Evolutionary conservation across 352 stramenopile genomes (phyloP).

Genomic region (Phytophthora pistaciae): DNA sequence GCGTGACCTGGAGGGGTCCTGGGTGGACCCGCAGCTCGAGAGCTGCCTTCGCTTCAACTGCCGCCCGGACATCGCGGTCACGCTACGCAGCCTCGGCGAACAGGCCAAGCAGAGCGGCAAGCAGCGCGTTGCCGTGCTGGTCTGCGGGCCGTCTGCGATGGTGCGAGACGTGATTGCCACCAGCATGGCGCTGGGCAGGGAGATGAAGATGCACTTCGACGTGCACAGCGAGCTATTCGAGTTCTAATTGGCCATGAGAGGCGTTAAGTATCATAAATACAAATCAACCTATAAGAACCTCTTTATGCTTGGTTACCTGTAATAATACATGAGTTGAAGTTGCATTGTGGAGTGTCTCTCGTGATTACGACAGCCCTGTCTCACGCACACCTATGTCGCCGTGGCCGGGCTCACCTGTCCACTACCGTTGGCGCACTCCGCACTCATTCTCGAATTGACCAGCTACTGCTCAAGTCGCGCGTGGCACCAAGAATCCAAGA

Average conservation of each 20-base stretch:
- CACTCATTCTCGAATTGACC: background rate
- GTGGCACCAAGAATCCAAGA: background rate
- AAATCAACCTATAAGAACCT: background rate
- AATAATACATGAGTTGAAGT: background rate
- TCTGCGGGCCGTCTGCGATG: slow-evolving; percentile 45
- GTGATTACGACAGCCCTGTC: background rate
- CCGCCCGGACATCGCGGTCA: slow-evolving; percentile 34
- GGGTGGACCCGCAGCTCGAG: slow-evolving; percentile 28
- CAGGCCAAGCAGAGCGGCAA: slow-evolving; percentile 25
- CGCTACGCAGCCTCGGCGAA: slow-evolving; percentile 31
- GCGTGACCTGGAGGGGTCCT: slow-evolving; percentile 27
- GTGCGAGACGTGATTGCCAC: slow-evolving; percentile 22
- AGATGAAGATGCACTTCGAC: slow-evolving; percentile 41
- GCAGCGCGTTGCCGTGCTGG: slow-evolving; percentile 40
- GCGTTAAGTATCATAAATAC: too few species aligned
- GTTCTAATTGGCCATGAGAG: slow-evolving; percentile 13
- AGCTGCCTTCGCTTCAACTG: slow-evolving; percentile 28
- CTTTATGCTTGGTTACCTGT: background rate
- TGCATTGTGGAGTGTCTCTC: too few species aligned
- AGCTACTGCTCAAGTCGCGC: background rate
- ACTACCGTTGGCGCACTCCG: background rate
- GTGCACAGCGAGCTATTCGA: slow-evolving; percentile 41
- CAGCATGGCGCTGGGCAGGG: slow-evolving; percentile 11
- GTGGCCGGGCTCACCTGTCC: background rate
- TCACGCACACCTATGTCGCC: background rate